These are phyloP conservation scores for Boletus semigastroideus DNA, from an alignment of 1,284 basidiomycete species.

Conservation along the genomic window DNA sequence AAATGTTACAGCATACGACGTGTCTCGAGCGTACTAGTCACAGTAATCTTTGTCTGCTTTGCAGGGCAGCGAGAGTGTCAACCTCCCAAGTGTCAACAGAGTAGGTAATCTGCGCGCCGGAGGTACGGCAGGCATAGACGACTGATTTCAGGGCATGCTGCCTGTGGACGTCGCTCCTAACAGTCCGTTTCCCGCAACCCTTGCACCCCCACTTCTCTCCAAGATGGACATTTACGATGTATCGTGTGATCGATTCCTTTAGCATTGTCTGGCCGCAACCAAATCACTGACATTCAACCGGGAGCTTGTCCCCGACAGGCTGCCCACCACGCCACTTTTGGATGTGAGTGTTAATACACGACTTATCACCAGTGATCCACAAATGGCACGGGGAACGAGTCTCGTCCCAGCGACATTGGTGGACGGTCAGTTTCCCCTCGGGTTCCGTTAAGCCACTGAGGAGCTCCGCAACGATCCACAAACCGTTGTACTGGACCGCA, in stretches of 20 bases:
- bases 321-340: slow-evolving; percentile 20
- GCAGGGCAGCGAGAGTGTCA: slow-evolving; percentile 8
- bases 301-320: slow-evolving; percentile 15
- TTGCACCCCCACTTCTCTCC: slow-evolving; percentile 14
- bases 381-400: slow-evolving; percentile 10
- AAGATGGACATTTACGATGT: slow-evolving; percentile 16
- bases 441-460: background rate
- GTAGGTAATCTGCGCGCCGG: slow-evolving; percentile 13
- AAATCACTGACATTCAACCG: slow-evolving; percentile 13
- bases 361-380: slow-evolving; percentile 21
- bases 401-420: slow-evolving; percentile 14
- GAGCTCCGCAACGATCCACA: slow-evolving; percentile 20
- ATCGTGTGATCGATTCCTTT: slow-evolving; percentile 22
- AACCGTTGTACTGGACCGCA: slow-evolving; percentile 4
- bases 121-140: slow-evolving; percentile 3
- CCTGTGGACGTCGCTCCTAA: slow-evolving; percentile 9
- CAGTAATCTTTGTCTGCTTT: slow-evolving; percentile 1
- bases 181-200: slow-evolving; percentile 10
- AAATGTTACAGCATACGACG: background rate
- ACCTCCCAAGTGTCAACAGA: background rate
- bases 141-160: slow-evolving; percentile 5
- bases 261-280: slow-evolving; percentile 13
- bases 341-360: slow-evolving; percentile 12
- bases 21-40: background rate
- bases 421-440: slow-evolving; percentile 5